phyloP scores from a whole-genome alignment of 371 early-diverging fungal genomes.

The Mitosporidium daphniae region DNA sequence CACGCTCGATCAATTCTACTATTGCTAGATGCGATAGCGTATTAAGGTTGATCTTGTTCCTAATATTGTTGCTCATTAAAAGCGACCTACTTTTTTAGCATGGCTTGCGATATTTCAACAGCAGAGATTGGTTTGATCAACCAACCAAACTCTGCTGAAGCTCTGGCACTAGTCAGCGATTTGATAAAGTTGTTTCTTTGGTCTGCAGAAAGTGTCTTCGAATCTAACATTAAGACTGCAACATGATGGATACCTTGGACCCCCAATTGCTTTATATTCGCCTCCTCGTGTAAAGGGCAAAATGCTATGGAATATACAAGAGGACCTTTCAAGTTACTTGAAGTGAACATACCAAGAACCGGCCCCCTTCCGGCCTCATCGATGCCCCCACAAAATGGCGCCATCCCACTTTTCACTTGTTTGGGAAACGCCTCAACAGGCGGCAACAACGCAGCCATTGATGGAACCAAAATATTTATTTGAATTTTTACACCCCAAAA shows the following conservation, averaged over 20 bases:
- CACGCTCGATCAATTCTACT: slow-evolving; percentile 25
- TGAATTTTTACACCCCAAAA: no score
- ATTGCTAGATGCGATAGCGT: slow-evolving; percentile 68
- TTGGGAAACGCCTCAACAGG: no score
- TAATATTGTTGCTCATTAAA: slow-evolving; percentile 5
- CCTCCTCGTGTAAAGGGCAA: slow-evolving; percentile 17
- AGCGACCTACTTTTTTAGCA: slow-evolving; percentile 3
- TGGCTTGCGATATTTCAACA: background rate
- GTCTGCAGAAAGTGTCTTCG: slow-evolving; percentile 36
- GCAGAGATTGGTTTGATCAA: slow-evolving; percentile 12
- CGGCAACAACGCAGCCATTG: no score
- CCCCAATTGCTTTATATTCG: slow-evolving; percentile 20
- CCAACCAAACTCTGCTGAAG: slow-evolving; percentile 32
- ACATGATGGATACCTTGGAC: slow-evolving; percentile 23
- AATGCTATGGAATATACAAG: slow-evolving; percentile 73
- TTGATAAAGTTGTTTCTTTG: slow-evolving; percentile 25
- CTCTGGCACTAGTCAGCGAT: slow-evolving; percentile 13
- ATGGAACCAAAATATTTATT: no score
- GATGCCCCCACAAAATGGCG: no score
- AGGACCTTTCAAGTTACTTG: slow-evolving; percentile 24
- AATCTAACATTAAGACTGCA: slow-evolving; percentile 15
- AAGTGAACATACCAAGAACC: no score
- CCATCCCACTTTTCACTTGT: no score
- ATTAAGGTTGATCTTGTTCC: slow-evolving; percentile 62
- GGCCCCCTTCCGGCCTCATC: no score